Evolutionary conservation across 441 rosid genomes (phyloP).

Genomic region (Euphorbia schlechtendalii): DNA sequence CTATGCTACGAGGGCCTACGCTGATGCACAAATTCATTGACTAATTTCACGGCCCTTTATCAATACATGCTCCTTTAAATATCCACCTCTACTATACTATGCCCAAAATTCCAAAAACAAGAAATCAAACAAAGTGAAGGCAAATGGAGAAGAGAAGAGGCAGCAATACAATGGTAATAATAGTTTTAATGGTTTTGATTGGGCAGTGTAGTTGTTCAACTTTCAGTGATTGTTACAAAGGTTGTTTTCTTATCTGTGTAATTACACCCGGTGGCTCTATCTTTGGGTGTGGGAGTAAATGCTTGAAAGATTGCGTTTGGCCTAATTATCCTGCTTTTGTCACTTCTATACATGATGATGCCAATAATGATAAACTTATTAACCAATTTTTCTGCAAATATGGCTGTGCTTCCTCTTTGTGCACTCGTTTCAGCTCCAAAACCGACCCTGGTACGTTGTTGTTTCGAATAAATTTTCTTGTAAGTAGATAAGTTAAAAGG

Average conservation of each 20-base stretch:
- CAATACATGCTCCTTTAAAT: not conserved
- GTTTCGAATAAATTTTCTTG: no score
- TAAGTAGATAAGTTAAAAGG: no score
- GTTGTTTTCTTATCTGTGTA: slow-evolving; percentile 5
- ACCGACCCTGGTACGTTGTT: slow-evolving; percentile 29
- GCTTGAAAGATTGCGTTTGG: slow-evolving; percentile 8
- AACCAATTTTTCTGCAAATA: slow-evolving; percentile 31
- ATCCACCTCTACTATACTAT: not conserved
- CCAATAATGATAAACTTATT: not conserved
- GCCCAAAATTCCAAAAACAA: not conserved
- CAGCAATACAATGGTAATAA: not conserved
- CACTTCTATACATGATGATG: not conserved
- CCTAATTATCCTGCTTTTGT: not conserved
- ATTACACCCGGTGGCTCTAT: not conserved
- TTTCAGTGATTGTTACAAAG: slow-evolving; percentile 7
- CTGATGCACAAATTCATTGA: not conserved
- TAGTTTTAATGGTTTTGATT: slow-evolving; percentile 1
- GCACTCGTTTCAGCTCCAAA: slow-evolving; percentile 31
- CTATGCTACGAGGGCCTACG: not conserved
- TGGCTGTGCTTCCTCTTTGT: slow-evolving; percentile 35
- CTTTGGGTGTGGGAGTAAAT: not conserved
- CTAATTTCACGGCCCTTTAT: no score
- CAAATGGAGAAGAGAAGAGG: not conserved
- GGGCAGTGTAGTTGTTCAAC: not conserved
- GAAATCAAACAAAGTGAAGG: not conserved